phyloP scores from a whole-genome alignment of 441 rosid genomes.

The Pelargonium cotyledonis region DNA sequence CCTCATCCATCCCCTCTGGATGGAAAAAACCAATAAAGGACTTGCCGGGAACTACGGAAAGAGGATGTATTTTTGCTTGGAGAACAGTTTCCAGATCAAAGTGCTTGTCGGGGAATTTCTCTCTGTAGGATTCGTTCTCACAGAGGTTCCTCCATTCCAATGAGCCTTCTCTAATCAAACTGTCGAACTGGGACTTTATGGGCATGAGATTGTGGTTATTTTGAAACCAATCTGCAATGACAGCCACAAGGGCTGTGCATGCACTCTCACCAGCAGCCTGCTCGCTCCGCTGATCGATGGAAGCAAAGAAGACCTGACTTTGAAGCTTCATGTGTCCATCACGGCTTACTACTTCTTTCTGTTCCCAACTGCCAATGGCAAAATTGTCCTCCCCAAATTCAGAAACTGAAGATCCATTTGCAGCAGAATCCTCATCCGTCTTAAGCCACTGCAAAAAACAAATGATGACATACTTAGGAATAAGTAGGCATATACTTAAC shows the following conservation, averaged over 20 bases:
- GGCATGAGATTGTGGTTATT: constrained; percentile 62
- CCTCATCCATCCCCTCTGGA: constrained; percentile 67
- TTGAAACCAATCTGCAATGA: constrained; percentile 82
- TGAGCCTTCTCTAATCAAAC: constrained; percentile 80
- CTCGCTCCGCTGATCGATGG: constrained; percentile 87
- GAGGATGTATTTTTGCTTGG: constrained; percentile 64
- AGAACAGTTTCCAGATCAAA: constrained; percentile 83
- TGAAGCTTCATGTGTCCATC: constrained; percentile 79
- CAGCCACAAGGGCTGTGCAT: constrained; percentile 80
- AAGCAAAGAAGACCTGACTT: constrained; percentile 66
- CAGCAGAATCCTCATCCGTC: constrained; percentile 47
- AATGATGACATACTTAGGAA: too few species aligned
- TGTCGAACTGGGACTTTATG: constrained; percentile 75
- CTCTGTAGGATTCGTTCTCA: constrained; percentile 50
- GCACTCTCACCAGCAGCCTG: constrained; percentile 90
- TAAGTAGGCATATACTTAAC: background rate
- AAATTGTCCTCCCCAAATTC: constrained; percentile 86
- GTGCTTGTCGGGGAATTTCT: constrained; percentile 79
- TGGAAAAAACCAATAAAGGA: constrained; percentile 80
- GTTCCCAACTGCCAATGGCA: constrained; percentile 78
- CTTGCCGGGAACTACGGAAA: constrained; percentile 52
- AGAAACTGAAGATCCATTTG: constrained; percentile 51
- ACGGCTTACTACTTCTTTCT: constrained; percentile 62
- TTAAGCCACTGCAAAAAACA: constrained; percentile 50
- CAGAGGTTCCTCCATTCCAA: constrained; percentile 83